Conservation (phyloP, 2,329 filamentous ascomycete species). For the Talaromyces rugulosus region DNA sequence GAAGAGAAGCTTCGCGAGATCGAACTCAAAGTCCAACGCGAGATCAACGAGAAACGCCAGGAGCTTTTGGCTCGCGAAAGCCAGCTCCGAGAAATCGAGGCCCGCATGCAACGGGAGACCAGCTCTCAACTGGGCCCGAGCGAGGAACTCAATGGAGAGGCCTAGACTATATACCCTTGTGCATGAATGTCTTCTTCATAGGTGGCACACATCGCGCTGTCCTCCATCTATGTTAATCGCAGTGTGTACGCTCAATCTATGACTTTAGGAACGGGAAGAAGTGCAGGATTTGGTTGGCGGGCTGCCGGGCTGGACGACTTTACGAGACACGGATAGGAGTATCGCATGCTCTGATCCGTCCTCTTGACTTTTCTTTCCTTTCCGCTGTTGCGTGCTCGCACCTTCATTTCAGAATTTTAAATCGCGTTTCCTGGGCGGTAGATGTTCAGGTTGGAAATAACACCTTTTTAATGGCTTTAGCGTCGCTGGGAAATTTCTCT, state of each 20-base stretch:
- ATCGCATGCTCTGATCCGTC: background rate
- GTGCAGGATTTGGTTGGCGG: constrained; percentile 3
- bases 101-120: constrained; percentile 87
- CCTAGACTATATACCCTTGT: constrained; percentile 29
- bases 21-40: constrained; percentile 98
- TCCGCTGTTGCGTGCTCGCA: constrained; percentile 17
- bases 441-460: constrained; percentile 26
- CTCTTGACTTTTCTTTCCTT: constrained; percentile 13
- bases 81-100: constrained; percentile 97
- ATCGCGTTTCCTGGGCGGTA: constrained; percentile 19
- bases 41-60: constrained; percentile 99
- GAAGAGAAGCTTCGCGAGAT: constrained; percentile 99
- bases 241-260: constrained; percentile 26
- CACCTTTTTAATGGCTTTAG: constrained; percentile 29
- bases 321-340: constrained; percentile 18
- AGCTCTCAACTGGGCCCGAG: constrained; percentile 35
- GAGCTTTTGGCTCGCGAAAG: constrained; percentile 95
- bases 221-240: constrained; percentile 30
- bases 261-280: constrained; percentile 9
- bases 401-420: constrained; percentile 8
- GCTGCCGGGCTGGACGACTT: constrained; percentile 27
- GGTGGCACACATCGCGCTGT: constrained; percentile 26
- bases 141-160: constrained; percentile 29
- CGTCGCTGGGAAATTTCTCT: constrained; percentile 21
- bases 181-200: constrained; percentile 24